These are phyloP conservation scores for Lotmaria passim DNA, from an alignment of 208 protist species.

Conservation along the genomic window DNA sequence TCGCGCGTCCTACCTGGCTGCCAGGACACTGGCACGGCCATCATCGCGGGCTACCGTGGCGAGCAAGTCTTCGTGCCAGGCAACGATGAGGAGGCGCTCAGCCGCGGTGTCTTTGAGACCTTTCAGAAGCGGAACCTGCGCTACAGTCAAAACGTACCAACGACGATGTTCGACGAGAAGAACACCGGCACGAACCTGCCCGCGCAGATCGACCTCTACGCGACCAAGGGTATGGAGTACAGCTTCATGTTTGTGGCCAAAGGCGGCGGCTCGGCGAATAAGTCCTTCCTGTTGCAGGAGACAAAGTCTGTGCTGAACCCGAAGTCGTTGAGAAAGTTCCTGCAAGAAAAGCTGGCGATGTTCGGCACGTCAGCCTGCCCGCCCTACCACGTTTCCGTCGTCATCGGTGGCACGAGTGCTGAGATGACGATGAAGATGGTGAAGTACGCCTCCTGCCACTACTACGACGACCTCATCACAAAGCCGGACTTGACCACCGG, in stretches of 20 bases:
- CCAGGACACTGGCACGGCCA: constrained; percentile 98
- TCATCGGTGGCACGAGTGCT: constrained; percentile 96
- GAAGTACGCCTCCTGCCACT: constrained; percentile 94
- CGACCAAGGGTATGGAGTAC: constrained; percentile 95
- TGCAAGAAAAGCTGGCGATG: constrained; percentile 93
- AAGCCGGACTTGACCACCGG: constrained; percentile 76
- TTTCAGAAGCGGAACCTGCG: constrained; percentile 96
- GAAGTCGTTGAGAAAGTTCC: constrained; percentile 90
- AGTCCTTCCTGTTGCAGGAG: constrained; percentile 97
- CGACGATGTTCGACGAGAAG: constrained; percentile 96
- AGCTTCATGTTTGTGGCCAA: constrained; percentile 97
- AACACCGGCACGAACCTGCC: constrained; percentile 98
- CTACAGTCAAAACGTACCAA: constrained; percentile 95
- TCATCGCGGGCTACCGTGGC: constrained; percentile 96
- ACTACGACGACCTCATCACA: constrained; percentile 96
- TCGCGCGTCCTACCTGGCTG: constrained; percentile 91
- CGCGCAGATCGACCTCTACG: constrained; percentile 97
- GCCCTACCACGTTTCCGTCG: constrained; percentile 96
- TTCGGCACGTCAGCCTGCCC: constrained; percentile 98
- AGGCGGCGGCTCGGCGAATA: constrained; percentile 98
- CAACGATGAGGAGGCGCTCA: constrained; percentile 94
- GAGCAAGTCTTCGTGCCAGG: constrained; percentile 95
- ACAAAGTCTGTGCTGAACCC: constrained; percentile 96
- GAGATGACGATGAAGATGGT: constrained; percentile 97
- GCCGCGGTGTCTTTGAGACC: constrained; percentile 94